Evolutionary conservation across 768 basidiomycete genomes (phyloP).

Genomic region (Tulasnella sp.): DNA sequence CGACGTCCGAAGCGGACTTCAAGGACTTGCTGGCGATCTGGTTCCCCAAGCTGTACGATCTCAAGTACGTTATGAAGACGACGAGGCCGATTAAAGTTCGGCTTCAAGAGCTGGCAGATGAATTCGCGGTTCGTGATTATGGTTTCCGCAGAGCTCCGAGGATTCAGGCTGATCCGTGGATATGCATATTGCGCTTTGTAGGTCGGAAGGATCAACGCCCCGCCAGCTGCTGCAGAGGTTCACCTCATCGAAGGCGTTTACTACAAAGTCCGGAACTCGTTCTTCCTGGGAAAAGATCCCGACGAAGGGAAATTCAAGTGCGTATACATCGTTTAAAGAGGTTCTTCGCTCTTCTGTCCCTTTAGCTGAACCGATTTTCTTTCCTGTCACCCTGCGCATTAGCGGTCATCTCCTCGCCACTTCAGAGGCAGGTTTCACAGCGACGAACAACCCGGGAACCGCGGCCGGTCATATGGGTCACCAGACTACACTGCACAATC

Average conservation of each 20-base stretch:
- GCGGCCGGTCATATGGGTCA: neutral
- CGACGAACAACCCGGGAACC: neutral
- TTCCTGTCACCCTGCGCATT: neutral
- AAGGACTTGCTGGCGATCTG: slow-evolving; percentile 78
- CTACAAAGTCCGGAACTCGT: slow-evolving; percentile 89
- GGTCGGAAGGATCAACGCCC: slow-evolving; percentile 86
- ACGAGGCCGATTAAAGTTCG: slow-evolving; percentile 78
- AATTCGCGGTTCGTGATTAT: slow-evolving; percentile 64
- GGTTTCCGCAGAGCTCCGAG: neutral
- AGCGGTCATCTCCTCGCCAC: slow-evolving; percentile 6
- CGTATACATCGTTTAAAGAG: neutral
- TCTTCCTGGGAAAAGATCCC: slow-evolving; percentile 72
- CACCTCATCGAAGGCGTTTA: slow-evolving; percentile 88
- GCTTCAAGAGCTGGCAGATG: slow-evolving; percentile 91
- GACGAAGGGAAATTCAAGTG: slow-evolving; percentile 63
- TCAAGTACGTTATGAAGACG: slow-evolving; percentile 90
- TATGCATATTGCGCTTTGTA: slow-evolving; percentile 24
- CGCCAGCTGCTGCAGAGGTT: slow-evolving; percentile 96
- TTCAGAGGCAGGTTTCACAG: slow-evolving; percentile 3
- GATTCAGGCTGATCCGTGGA: neutral
- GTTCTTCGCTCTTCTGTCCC: neutral
- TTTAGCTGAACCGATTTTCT: neutral
- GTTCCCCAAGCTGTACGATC: slow-evolving; percentile 96
- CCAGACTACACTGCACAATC: neutral
- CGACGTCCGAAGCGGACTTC: slow-evolving; percentile 80